Evolutionary conservation across 1,284 basidiomycete species (phyloP), one percentile per base, ranked within the genome.

Genomic region (Chalciporus piperatoides): DNA sequence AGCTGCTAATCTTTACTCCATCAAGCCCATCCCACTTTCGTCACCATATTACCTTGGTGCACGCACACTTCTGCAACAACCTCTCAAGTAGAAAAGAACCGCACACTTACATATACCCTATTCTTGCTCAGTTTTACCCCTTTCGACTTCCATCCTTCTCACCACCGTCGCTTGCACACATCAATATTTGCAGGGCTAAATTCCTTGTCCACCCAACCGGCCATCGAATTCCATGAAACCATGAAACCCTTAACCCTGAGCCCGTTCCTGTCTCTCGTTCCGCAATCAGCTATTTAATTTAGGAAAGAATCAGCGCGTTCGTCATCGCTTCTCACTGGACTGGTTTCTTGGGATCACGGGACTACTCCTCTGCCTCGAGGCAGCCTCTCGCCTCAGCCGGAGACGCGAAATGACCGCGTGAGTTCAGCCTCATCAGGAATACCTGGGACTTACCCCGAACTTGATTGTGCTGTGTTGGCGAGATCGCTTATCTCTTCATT

Each of bases 361-460:
- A 62, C 61, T 43, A 52, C 23, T 24, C 43, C 2, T 4, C 44
- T 46, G 62, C 63, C 61, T 64, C 61, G 63, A 62, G 61, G 61
- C 63, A 38, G 48, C 49, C 49, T 50, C 45, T 33, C 38, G 46
- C 48, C 37, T 40, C 49, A 56, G 28, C 45, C 51, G 51, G 41
- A 25, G 36, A 49, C 59, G 59, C 61, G 61, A 64, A 51, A 62
- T 62, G 61, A 62, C 60, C 61, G 60, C 63, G 61, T 47, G 60
- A 61, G 35, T 41, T 10, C 4, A 5, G 4, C 56, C 25, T 15
- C 27, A 53, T 59, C 44, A 32, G 52, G 56, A 36, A 53, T 33
- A 27, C 2, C 37, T 55, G 52, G 49, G 15, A 48, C 46, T 47
- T 52, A 11, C 28, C 32, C 12, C 32, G n/a, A 15, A n/a, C n/a